These are phyloP conservation scores for Starmerella cellae DNA, from an alignment of 805 yeast species.

Conservation along the genomic window DNA sequence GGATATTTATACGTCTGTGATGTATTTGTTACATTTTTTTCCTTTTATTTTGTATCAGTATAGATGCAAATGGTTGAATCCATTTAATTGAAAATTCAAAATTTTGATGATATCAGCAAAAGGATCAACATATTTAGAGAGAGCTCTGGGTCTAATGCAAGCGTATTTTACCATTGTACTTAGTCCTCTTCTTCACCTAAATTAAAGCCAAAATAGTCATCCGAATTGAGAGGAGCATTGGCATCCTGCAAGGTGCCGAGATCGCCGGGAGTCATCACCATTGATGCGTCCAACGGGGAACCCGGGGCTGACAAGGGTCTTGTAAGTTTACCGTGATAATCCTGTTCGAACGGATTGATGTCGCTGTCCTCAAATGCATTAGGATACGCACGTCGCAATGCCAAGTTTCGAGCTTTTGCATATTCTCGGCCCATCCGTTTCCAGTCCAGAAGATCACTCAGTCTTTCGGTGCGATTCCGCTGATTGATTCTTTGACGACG, in stretches of 20 bases:
- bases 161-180: no score
- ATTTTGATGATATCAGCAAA: no score
- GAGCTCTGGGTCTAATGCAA: no score
- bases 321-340: constrained; percentile 43
- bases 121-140: no score
- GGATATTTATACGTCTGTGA: no score
- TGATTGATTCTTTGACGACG: constrained; percentile 96
- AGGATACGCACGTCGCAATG: constrained; percentile 88
- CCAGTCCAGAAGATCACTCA: constrained; percentile 91
- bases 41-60: no score
- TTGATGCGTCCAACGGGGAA: constrained; percentile 65
- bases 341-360: constrained; percentile 26
- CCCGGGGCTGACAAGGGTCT: constrained; percentile 96
- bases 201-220: constrained; percentile 50
- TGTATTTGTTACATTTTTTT: no score
- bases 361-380: constrained; percentile 43
- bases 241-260: constrained; percentile 92
- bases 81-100: no score
- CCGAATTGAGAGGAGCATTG: constrained; percentile 50
- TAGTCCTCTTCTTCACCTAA: constrained; percentile 29
- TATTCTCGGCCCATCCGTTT: constrained; percentile 95
- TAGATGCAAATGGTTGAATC: no score
- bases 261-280: constrained; percentile 94
- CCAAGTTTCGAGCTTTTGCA: constrained; percentile 83
- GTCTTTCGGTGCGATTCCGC: constrained; percentile 90